These are phyloP conservation scores for Ophiocordyceps polyrhachis-furcata DNA, from an alignment of 2,329 filamentous ascomycete genomes.

Conservation along the genomic window DNA sequence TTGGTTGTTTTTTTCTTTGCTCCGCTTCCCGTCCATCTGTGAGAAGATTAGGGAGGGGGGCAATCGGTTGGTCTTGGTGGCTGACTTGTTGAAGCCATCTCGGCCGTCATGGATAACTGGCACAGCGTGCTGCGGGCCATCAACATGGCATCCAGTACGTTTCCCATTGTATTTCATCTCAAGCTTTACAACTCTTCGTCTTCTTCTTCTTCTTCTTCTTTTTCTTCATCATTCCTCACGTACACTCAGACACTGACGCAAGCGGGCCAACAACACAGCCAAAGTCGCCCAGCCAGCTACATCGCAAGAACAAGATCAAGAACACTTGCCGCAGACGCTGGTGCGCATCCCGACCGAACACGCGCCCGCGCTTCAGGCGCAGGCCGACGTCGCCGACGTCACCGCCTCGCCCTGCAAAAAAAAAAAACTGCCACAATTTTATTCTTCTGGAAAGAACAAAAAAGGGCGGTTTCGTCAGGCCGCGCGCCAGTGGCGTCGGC, in stretches of 20 bases:
- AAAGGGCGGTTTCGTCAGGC: not conserved
- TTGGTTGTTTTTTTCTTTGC: too few species aligned
- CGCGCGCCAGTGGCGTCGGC: not conserved
- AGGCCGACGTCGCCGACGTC: conserved; percentile 32
- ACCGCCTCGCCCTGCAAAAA: conserved; percentile 16
- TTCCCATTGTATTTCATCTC: too few species aligned
- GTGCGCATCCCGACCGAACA: conserved; percentile 75
- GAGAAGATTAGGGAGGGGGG: too few species aligned
- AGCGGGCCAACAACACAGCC: conserved; percentile 25
- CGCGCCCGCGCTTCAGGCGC: conserved; percentile 42
- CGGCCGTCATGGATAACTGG: conserved; percentile 73
- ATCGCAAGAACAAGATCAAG: not conserved
- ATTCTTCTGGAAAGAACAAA: not conserved
- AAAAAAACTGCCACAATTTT: too few species aligned
- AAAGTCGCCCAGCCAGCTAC: conserved; percentile 46
- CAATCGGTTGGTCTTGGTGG: too few species aligned
- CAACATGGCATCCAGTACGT: conserved; percentile 66
- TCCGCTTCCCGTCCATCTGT: too few species aligned
- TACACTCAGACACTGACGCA: too few species aligned
- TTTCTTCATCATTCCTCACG: too few species aligned
- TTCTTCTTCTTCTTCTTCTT: too few species aligned
- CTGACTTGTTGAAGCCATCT: conserved; percentile 39
- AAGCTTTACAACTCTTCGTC: not conserved
- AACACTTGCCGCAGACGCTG: conserved; percentile 52
- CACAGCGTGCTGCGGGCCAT: conserved; percentile 72